Evolutionary conservation across 306 rosid genomes (phyloP), one percentile per base, ranked within the genome.

Genomic region (Rosa rugosa): DNA sequence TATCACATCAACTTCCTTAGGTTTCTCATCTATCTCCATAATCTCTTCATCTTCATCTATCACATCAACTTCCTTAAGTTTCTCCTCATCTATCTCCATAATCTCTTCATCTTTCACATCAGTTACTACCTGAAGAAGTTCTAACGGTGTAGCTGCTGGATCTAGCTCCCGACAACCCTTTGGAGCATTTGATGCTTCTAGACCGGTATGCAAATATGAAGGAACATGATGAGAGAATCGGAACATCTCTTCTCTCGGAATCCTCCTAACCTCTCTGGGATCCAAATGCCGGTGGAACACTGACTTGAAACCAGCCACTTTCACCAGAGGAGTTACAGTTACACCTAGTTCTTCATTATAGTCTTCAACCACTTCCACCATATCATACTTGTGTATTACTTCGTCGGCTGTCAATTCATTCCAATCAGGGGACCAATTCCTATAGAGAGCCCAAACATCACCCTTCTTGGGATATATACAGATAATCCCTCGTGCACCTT

Each of bases 81-180:
- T 49, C 54, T 83, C 85, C 54, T 83, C 85, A 77, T 75, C 88
- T n/a, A 2, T 27, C 82, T 77, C 85, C 41, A 36, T 44, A 73
- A 66, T 72, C 75, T 87, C 91, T 81, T 83, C 92, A 53, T 65
- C 87, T 79, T 85, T 86, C 20, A 73, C 84, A 79, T 79, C 88
- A 67, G 84, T 49, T 75, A 90, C 81, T 2, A 93, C 85, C 79
- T 90, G 88, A 71, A 92, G 94, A 84, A 93, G 91, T 42, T 95
- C 92, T 10, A 60, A 27, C 8, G 99, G 98, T 53, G 89, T 90
- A 66, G 98, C 94, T 49, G 98, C 97, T 49, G 99, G 97, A 75
- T 95, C 97, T 84, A 95, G 89, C 86, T 93, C 99, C 86, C 95
- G 83, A 79, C 97, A 95, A 84, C 97, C 97, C 77, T 83, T 91